phyloP scores from a whole-genome alignment of 495 filamentous ascomycete species.

The Echria macrotheca region DNA sequence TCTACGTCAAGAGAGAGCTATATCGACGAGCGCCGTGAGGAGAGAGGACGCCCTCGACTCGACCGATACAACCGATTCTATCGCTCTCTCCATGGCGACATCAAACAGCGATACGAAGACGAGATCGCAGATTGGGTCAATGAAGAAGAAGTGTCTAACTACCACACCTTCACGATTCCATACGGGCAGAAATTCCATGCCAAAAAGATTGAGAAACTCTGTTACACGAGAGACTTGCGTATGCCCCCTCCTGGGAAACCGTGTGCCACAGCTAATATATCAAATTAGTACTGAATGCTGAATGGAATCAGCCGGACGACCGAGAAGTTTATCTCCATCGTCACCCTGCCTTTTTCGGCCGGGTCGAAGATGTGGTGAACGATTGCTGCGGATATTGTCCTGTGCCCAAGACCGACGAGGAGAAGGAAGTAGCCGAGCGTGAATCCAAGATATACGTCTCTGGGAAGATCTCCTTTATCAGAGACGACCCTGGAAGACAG shows the following conservation, averaged over 20 bases:
- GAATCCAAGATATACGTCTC: constrained; percentile 69
- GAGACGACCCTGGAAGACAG: constrained; percentile 75
- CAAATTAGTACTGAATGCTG: constrained; percentile 63
- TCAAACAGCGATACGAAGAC: constrained; percentile 66
- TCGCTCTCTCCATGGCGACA: constrained; percentile 46
- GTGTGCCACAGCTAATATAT: constrained; percentile 4
- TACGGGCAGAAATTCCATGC: constrained; percentile 68
- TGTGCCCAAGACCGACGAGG: constrained; percentile 59
- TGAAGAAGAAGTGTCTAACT: constrained; percentile 66
- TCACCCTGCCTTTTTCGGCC: constrained; percentile 71
- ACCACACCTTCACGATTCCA: constrained; percentile 72
- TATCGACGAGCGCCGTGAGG: constrained; percentile 55
- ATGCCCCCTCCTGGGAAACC: constrained; percentile 9
- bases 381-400: constrained; percentile 81
- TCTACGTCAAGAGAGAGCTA: constrained; percentile 60
- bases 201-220: constrained; percentile 67
- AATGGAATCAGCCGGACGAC: constrained; percentile 73
- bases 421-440: constrained; percentile 59
- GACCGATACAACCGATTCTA: constrained; percentile 23
- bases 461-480: constrained; percentile 63
- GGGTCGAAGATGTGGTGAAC: constrained; percentile 58
- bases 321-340: constrained; percentile 69
- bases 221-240: constrained; percentile 70
- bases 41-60: constrained; percentile 58
- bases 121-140: constrained; percentile 78